These are phyloP conservation scores for Lachancea kluyveri DNA, from an alignment of 805 yeast species.

Conservation along the genomic window DNA sequence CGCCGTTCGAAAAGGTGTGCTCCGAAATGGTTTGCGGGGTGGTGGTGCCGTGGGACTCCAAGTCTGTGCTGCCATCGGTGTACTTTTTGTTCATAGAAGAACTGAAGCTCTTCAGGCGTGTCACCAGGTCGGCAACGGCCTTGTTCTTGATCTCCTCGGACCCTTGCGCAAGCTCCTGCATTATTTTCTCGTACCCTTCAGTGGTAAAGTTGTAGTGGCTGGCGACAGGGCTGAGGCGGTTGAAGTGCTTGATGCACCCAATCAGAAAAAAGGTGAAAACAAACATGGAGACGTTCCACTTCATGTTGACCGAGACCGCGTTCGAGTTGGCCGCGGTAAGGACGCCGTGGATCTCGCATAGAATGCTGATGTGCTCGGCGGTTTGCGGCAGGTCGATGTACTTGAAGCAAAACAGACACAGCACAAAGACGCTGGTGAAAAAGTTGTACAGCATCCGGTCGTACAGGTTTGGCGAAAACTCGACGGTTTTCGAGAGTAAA, in stretches of 20 bases:
- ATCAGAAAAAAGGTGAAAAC: constrained; percentile 20
- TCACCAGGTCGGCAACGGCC: constrained; percentile 12
- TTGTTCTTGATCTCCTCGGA: constrained; percentile 14
- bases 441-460: constrained; percentile 20
- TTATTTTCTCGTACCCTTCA: constrained; percentile 8
- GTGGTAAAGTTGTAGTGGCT: constrained; percentile 5
- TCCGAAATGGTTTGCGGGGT: too few relatives aligned
- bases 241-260: constrained; percentile 11
- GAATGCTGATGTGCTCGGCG: constrained; percentile 2
- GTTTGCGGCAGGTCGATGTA: constrained; percentile 13
- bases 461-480: constrained; percentile 18
- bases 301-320: constrained; percentile 17
- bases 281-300: constrained; percentile 22
- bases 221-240: constrained; percentile 3
- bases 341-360: constrained; percentile 1
- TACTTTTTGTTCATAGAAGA: constrained; percentile 12
- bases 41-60: neutral
- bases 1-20: too few relatives aligned
- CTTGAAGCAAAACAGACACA: constrained; percentile 17
- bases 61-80: constrained; percentile 1
- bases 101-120: constrained; percentile 12
- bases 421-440: constrained; percentile 18
- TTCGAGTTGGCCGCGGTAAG: constrained; percentile 1
- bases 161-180: constrained; percentile 9
- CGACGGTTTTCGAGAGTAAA: constrained; percentile 14